Conservation (phyloP, 345 rosid species). For the Eucalyptus pauciflora region DNA sequence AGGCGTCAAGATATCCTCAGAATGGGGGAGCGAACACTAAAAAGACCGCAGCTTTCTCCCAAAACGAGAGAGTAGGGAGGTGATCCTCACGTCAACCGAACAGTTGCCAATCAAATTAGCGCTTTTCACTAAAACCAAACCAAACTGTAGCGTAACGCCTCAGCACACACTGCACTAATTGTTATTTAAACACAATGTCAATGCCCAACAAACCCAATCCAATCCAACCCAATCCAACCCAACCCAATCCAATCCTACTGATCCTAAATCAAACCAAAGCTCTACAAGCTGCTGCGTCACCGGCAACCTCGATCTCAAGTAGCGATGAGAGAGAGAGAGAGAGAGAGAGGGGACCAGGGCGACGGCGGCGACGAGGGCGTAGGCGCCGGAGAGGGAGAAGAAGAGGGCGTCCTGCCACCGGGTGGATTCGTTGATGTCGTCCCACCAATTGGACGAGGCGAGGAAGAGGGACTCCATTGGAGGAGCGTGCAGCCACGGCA, state of each 20-base stretch:
- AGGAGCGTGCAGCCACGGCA: background rate
- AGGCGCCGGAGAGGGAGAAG: constrained; percentile 26
- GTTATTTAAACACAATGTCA: background rate
- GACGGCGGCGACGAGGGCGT: constrained; percentile 30
- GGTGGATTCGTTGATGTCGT: constrained; percentile 25
- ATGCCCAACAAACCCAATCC: background rate
- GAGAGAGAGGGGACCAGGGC: constrained; percentile 15
- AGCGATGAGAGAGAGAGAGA: background rate
- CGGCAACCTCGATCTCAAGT: background rate
- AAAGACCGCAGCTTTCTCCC: background rate
- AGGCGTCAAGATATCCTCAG: background rate
- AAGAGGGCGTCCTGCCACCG: constrained; percentile 40
- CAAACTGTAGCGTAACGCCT: background rate
- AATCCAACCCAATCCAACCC: background rate
- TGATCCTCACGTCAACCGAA: background rate
- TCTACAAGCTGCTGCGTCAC: background rate
- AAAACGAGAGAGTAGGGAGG: background rate
- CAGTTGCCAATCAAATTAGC: background rate
- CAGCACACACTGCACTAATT: background rate
- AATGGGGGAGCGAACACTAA: background rate
- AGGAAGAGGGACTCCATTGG: background rate
- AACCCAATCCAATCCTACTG: background rate
- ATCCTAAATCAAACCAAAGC: background rate
- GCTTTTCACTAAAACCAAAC: background rate
- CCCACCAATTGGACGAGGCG: constrained; percentile 24